These are phyloP conservation scores for Diddensiella transvaalensis DNA, from an alignment of 805 yeast species.

Conservation along the genomic window DNA sequence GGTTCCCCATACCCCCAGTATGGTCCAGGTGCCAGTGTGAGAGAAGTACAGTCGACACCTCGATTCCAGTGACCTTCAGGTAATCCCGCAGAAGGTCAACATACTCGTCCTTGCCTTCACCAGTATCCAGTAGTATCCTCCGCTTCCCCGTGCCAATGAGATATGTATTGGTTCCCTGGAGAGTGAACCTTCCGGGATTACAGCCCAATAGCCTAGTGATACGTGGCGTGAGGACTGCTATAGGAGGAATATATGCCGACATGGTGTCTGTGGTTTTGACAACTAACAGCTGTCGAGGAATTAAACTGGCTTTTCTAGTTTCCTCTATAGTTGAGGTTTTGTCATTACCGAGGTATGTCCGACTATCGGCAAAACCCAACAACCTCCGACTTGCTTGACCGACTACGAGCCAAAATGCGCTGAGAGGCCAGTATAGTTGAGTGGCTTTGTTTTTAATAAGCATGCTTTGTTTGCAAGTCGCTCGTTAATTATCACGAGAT, in stretches of 20 bases:
- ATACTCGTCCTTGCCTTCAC: slow-evolving; percentile 34
- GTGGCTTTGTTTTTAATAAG: too few relatives aligned
- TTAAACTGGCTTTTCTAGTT: too few relatives aligned
- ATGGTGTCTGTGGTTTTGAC: too few relatives aligned
- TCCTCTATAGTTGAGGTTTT: too few relatives aligned
- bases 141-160: slow-evolving; percentile 33
- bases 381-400: too few relatives aligned
- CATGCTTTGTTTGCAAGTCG: too few relatives aligned
- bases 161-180: slow-evolving; percentile 41
- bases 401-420: too few relatives aligned
- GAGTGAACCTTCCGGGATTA: slow-evolving; percentile 37
- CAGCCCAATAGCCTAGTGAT: slow-evolving; percentile 36
- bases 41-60: slow-evolving; percentile 29
- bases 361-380: too few relatives aligned
- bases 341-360: too few relatives aligned
- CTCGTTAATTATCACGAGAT: too few relatives aligned
- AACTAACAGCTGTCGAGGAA: too few relatives aligned
- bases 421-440: too few relatives aligned
- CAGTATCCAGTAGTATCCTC: slow-evolving; percentile 36
- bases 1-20: slow-evolving; percentile 28
- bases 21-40: slow-evolving; percentile 40
- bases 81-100: slow-evolving; percentile 24
- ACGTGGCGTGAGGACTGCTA: slow-evolving; percentile 30
- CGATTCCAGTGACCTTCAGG: slow-evolving; percentile 22
- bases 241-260: slow-evolving; percentile 14